Conservation (phyloP, 805 yeast species). For the Teunomyces panamensis region DNA sequence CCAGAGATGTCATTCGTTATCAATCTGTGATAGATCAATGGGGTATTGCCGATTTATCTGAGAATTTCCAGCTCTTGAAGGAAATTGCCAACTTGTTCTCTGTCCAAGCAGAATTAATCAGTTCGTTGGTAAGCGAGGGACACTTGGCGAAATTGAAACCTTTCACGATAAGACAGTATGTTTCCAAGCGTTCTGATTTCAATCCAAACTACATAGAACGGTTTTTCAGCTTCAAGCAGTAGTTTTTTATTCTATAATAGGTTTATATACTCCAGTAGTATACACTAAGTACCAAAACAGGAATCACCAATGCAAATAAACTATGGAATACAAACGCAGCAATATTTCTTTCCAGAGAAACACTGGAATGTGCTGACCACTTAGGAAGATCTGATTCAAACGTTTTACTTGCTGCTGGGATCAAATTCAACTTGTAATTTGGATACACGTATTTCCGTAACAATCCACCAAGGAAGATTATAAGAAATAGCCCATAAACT, state of each 20-base stretch:
- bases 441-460: slow-evolving; percentile 10
- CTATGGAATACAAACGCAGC: slow-evolving; percentile 3
- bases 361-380: neutral
- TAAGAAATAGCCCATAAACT: slow-evolving; percentile 10
- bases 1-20: slow-evolving; percentile 78
- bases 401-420: neutral
- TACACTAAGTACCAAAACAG: slow-evolving; percentile 2
- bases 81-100: slow-evolving; percentile 84
- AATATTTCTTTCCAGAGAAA: neutral
- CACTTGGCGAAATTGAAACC: slow-evolving; percentile 66
- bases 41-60: slow-evolving; percentile 58
- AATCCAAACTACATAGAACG: slow-evolving; percentile 50
- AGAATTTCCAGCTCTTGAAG: slow-evolving; percentile 64
- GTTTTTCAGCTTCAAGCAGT: slow-evolving; percentile 36
- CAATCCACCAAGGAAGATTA: slow-evolving; percentile 11
- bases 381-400: neutral
- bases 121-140: slow-evolving; percentile 79
- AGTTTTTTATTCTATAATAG: neutral
- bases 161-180: slow-evolving; percentile 59
- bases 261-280: slow-evolving; percentile 7
- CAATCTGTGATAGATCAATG: slow-evolving; percentile 68
- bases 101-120: slow-evolving; percentile 75
- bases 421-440: neutral
- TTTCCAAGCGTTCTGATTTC: slow-evolving; percentile 69
- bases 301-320: slow-evolving; percentile 1